Base-by-base conservation (phyloP, 805 yeast species). In the Zygotorulaspora chibaensis region DNA sequence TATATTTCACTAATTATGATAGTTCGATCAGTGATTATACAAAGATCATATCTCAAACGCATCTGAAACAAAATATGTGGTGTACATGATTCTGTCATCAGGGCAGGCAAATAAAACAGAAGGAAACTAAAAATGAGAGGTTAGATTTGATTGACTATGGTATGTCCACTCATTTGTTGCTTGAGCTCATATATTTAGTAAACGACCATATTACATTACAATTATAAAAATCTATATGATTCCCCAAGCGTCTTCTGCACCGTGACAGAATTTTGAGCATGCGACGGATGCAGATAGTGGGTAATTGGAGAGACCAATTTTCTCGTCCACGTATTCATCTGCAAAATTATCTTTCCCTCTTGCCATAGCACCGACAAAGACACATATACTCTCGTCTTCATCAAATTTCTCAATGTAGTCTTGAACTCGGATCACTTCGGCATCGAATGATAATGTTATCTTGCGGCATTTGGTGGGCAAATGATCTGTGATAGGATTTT, bases 361-460 rank as follows among this genome's bases (percentile, higher is more conserved):
- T 16, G 99, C 99, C 96, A 93, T 93, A 38, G 99, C 96, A 63
- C 99, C 99, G 38, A 93, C 97, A 68, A 93, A 93, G 23, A 93
- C 97, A 75, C 99, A 93, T 57, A 93, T 83, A 62, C 96, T 86
- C 71, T 93, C 96, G 62, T 87, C 95, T 2, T 80, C 82, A 57
- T 81, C 96, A 57, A 93, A 72, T 47, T 83, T 83, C 34, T 59
- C 54, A 33, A 90, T 90, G 64, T 87, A 90, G 61, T 90, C 96
- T 67, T 88, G 95, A 3, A 88, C 96, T 56, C 89, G 77, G 54
- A 79, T 79, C 41, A 91, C 87, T 51, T 85, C 83, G 12, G 98
- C 95, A 63, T 93, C 98, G 56, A 87, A 88, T 4, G 96, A 86
- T 51, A 93, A 76, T 2, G 99, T 93, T 54, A 93, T 76, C 62